These are phyloP conservation scores for Nemania abortiva DNA, from an alignment of 2,329 filamentous ascomycete species.

Conservation along the genomic window DNA sequence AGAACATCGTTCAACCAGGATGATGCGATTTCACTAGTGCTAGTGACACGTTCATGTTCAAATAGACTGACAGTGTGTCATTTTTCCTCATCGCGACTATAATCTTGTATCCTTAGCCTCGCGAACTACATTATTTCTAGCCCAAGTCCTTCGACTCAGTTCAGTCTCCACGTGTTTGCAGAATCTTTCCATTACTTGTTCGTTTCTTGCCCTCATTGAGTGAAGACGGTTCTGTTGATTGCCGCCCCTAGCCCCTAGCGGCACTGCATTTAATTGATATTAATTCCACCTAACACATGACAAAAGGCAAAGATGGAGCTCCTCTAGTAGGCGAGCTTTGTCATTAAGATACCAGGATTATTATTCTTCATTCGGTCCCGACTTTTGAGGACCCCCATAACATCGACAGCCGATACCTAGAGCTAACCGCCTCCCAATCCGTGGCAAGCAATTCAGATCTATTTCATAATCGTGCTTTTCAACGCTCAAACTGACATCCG, in stretches of 20 bases:
- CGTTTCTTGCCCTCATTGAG: neutral
- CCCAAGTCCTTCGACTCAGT: neutral
- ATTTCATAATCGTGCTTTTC: conserved; percentile 35
- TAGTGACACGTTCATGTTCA: conserved; percentile 8
- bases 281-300: conserved; percentile 45
- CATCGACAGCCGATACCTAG: conserved; percentile 14
- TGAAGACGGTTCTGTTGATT: conserved; percentile 7
- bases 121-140: conserved; percentile 7
- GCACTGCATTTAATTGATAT: conserved; percentile 42
- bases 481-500: conserved; percentile 28
- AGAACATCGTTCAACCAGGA: too few relatives aligned
- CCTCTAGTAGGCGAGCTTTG: conserved; percentile 27
- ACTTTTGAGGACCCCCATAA: conserved; percentile 18
- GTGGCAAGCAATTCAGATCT: conserved; percentile 36
- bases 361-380: conserved; percentile 24
- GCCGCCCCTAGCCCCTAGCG: neutral
- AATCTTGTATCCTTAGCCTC: conserved; percentile 19
- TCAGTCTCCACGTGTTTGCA: conserved; percentile 1
- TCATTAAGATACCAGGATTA: conserved; percentile 42
- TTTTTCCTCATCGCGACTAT: conserved; percentile 22
- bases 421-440: conserved; percentile 9
- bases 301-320: conserved; percentile 38
- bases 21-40: too few relatives aligned
- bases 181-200: conserved; percentile 1
- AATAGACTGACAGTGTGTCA: neutral